phyloP scores from a whole-genome alignment of 2,329 filamentous ascomycete genomes.

The Rhynchosporium secalis region DNA sequence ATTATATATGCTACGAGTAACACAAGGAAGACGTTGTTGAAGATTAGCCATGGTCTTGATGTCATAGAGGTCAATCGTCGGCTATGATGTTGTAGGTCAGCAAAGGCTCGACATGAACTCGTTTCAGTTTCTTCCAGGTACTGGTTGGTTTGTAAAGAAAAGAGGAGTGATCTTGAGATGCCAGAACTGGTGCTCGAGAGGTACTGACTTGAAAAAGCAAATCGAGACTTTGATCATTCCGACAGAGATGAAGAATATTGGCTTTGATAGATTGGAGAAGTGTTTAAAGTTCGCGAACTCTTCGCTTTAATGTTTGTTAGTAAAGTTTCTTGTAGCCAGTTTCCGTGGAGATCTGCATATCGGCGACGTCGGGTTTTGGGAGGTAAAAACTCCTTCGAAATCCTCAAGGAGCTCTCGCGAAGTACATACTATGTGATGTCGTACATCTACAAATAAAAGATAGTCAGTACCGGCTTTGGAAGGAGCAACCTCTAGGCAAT shows the following conservation, averaged over 20 bases:
- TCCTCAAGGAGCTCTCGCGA: not conserved
- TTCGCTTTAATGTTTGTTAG: constrained; percentile 16
- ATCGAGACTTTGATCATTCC: constrained; percentile 44
- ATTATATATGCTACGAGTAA: constrained; percentile 38
- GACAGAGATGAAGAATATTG: constrained; percentile 89
- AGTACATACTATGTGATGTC: constrained; percentile 25
- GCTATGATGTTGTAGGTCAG: not conserved
- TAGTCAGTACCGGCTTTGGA: not conserved
- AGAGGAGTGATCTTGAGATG: not conserved
- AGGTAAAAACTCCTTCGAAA: not conserved
- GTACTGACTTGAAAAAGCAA: constrained; percentile 39
- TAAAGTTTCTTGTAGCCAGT: not conserved
- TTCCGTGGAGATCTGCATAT: not conserved
- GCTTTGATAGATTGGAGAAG: constrained; percentile 91
- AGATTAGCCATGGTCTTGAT: constrained; percentile 36
- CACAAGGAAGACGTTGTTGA: constrained; percentile 40
- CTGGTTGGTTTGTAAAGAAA: not conserved
- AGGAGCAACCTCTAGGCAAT: not conserved
- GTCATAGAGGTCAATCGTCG: constrained; percentile 41
- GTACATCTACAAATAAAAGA: constrained; percentile 26
- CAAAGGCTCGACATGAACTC: not conserved
- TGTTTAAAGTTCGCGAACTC: constrained; percentile 52
- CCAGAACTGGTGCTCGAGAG: not conserved
- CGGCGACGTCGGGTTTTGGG: no score
- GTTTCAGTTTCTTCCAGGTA: not conserved